Base-by-base conservation (phyloP, 1,284 basidiomycete species). In the Trametes hirsuta region DNA sequence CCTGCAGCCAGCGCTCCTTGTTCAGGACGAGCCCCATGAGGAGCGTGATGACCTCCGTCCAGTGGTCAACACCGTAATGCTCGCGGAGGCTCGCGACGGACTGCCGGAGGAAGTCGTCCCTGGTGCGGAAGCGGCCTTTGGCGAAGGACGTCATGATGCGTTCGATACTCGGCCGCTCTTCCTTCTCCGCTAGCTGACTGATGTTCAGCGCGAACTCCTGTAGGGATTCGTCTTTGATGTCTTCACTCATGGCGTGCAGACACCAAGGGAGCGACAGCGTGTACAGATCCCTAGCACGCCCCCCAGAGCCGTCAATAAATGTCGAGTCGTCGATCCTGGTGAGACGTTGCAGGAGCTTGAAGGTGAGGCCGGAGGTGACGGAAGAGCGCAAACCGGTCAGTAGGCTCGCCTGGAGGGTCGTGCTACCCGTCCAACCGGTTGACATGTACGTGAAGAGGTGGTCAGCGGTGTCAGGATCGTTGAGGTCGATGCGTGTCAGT, bases 51-150 rank as follows among this genome's bases (percentile, higher is more conserved):
- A 95, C 83, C 47, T 92, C 86, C 36, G 81, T 86, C 90, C 83
- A 95, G 72, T 80, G 82, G 68, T 84, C 86, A 51, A 72, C 69
- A 22, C 84, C 85, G 77, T 91, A 95, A 69, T 94, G 86, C 69
- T 96, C 93, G 34, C 93, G 86, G 44, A 98, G 81, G 66, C 91
- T 90, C 2, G 86, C 81, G 18, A 94, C 88, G 0, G 94, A 95
- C 72, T 98, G 95, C 2, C 94, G 87, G 59, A 97, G 83, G 74
- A 98, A 95, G 74, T 98, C 95, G 58, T 98, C 96, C 71, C 91
- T 91, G 2, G 94, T 94, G 45, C 95, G 83, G 81, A 98, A 98
- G 46, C 94, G 90, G 22, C 83, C 81, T 74, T 93, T 94, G 42
- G 93, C 87, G 65, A 97, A 95, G 6, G 94, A 96, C 1, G 83